phyloP scores from a whole-genome alignment of 305 asterid species.

The Fraxinus sp. region DNA sequence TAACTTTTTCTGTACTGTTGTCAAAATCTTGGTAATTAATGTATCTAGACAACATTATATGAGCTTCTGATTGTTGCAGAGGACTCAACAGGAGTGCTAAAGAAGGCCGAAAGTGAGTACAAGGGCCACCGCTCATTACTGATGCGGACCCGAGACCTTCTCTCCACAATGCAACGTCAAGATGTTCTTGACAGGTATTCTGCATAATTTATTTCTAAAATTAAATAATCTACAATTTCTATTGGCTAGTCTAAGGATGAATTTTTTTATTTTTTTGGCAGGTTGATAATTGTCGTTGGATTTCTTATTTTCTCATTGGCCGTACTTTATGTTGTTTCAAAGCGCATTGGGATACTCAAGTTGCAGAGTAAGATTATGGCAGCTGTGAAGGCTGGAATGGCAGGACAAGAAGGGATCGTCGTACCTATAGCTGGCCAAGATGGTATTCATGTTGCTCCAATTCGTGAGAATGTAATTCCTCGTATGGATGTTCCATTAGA shows the following conservation, averaged over 20 bases:
- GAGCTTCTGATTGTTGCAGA: slow-evolving; percentile 48
- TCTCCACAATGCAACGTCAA: slow-evolving; percentile 88
- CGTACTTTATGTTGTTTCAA: slow-evolving; percentile 88
- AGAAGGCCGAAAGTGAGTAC: slow-evolving; percentile 88
- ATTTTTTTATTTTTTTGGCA: slow-evolving; percentile 26
- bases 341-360: slow-evolving; percentile 81
- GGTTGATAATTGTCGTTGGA: slow-evolving; percentile 66
- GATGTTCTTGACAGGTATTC: slow-evolving; percentile 80
- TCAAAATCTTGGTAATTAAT: not conserved
- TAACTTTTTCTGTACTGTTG: not conserved
- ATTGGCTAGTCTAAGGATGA: slow-evolving; percentile 10
- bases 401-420: slow-evolving; percentile 44
- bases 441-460: slow-evolving; percentile 42
- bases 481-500: slow-evolving; percentile 45
- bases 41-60: not conserved
- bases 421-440: slow-evolving; percentile 37
- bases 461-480: slow-evolving; percentile 43
- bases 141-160: slow-evolving; percentile 76
- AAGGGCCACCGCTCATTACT: slow-evolving; percentile 85
- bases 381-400: slow-evolving; percentile 75
- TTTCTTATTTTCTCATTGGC: slow-evolving; percentile 76
- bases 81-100: slow-evolving; percentile 77
- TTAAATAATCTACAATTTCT: not conserved
- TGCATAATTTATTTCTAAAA: not conserved
- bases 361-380: slow-evolving; percentile 71